Evolutionary conservation across 768 basidiomycete genomes (phyloP).

Genomic region (Serendipita vermifera): DNA sequence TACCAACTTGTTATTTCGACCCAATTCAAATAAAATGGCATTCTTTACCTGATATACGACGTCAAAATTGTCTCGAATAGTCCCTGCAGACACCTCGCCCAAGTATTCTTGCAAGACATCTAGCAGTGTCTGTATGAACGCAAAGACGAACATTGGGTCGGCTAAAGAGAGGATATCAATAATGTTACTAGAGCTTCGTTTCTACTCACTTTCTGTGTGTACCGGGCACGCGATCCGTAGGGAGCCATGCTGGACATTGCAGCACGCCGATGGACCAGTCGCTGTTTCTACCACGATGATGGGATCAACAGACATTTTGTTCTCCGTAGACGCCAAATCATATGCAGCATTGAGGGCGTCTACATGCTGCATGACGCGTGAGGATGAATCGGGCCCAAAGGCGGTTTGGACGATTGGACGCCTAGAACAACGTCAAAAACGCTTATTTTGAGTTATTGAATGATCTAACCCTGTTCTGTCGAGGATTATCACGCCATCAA

Average conservation of each 20-base stretch:
- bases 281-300: slow-evolving; percentile 53
- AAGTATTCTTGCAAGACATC: slow-evolving; percentile 80
- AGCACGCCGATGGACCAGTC: slow-evolving; percentile 56
- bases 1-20: slow-evolving; percentile 21
- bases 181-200: too few species aligned
- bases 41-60: slow-evolving; percentile 75
- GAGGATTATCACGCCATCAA: slow-evolving; percentile 71
- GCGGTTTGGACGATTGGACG: slow-evolving; percentile 81
- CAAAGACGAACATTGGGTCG: slow-evolving; percentile 81
- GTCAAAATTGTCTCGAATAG: slow-evolving; percentile 85
- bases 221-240: slow-evolving; percentile 69
- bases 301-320: slow-evolving; percentile 48
- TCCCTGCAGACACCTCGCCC: slow-evolving; percentile 65
- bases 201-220: slow-evolving; percentile 2
- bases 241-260: slow-evolving; percentile 66
- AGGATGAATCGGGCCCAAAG: slow-evolving; percentile 54
- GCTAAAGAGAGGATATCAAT: slow-evolving; percentile 34
- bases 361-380: slow-evolving; percentile 75
- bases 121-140: slow-evolving; percentile 75
- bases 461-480: slow-evolving; percentile 55
- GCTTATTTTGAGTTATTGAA: background rate
- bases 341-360: slow-evolving; percentile 70
- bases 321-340: slow-evolving; percentile 31
- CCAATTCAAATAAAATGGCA: background rate
- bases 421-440: slow-evolving; percentile 16